A percentile compares a stretch with the other conserved stretches of the same genome.
phyloP scores from a whole-genome alignment of 2,329 filamentous ascomycete genomes.

The Phaeosphaeria sp. region DNA sequence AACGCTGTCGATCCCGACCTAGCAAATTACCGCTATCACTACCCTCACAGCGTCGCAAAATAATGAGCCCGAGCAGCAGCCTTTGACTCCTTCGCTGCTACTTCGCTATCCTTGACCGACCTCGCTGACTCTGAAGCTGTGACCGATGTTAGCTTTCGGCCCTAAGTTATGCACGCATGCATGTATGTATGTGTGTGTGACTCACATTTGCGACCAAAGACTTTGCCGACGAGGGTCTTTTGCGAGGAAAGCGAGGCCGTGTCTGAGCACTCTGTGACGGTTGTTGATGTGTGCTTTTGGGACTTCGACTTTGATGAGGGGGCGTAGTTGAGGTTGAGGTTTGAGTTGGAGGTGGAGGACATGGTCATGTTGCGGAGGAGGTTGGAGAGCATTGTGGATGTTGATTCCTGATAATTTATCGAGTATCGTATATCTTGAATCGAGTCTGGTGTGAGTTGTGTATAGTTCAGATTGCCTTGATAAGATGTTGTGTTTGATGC shows the following conservation, averaged over 20 bases:
- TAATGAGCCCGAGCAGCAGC: conserved; percentile 8
- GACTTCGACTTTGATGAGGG: neutral
- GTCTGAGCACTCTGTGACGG: neutral
- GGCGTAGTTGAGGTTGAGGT: neutral
- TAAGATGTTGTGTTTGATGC: neutral
- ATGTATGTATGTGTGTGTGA: neutral
- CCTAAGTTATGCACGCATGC: neutral
- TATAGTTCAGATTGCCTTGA: too few relatives aligned
- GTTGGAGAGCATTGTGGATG: neutral
- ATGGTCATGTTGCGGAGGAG: neutral
- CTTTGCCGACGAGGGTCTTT: neutral
- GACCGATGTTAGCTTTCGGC: neutral
- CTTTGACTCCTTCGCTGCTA: conserved; percentile 8
- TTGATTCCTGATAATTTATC: too few relatives aligned
- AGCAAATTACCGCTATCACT: too few relatives aligned
- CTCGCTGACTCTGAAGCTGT: neutral
- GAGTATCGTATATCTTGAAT: too few relatives aligned
- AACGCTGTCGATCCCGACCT: neutral
- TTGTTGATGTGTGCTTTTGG: neutral
- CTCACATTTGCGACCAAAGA: neutral
- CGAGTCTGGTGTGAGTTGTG: too few relatives aligned
- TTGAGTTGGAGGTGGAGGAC: neutral
- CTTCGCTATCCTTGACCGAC: conserved; percentile 3
- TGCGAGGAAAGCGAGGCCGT: neutral
- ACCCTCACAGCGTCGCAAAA: neutral